These are phyloP conservation scores for Ceratorhiza oryzae-sativae DNA, from an alignment of 1,284 basidiomycete genomes.

Conservation along the genomic window DNA sequence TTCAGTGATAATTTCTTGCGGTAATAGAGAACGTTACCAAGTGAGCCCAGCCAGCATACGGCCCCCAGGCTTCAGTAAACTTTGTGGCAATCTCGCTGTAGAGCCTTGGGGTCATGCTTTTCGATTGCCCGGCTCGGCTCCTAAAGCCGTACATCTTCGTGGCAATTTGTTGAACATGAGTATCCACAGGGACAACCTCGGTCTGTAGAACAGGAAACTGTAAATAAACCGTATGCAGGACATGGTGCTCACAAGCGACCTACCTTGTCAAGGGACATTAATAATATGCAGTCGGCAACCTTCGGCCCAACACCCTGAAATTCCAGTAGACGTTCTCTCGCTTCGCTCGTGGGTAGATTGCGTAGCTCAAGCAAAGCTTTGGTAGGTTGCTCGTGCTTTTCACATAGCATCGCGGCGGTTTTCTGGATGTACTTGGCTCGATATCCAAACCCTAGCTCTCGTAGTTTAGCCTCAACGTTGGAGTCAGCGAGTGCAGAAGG, in stretches of 20 bases:
- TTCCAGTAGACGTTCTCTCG: conserved; percentile 76
- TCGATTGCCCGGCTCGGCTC: conserved; percentile 54
- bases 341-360: conserved; percentile 60
- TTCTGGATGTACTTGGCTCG: conserved; percentile 88
- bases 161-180: conserved; percentile 89
- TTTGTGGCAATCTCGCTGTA: conserved; percentile 79
- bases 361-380: conserved; percentile 70
- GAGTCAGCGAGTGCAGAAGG: conserved; percentile 70
- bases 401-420: conserved; percentile 76
- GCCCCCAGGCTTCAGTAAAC: conserved; percentile 75
- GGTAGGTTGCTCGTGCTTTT: conserved; percentile 59
- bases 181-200: conserved; percentile 90
- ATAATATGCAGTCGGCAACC: conserved; percentile 91
- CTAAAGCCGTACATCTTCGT: conserved; percentile 81
- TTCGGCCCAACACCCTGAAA: conserved; percentile 94
- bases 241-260: conserved; percentile 27
- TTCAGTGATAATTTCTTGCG: conserved; percentile 35
- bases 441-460: conserved; percentile 93
- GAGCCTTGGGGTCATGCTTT: conserved; percentile 74
- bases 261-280: conserved; percentile 96
- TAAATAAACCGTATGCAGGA: conserved; percentile 3
- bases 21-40: conserved; percentile 61
- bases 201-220: conserved; percentile 55
- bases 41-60: conserved; percentile 92
- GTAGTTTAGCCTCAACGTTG: conserved; percentile 71